Evolutionary conservation across 2,329 filamentous ascomycete genomes (phyloP), one percentile per base, ranked within the genome.

Genomic region (Fusarium fujikuroi): DNA sequence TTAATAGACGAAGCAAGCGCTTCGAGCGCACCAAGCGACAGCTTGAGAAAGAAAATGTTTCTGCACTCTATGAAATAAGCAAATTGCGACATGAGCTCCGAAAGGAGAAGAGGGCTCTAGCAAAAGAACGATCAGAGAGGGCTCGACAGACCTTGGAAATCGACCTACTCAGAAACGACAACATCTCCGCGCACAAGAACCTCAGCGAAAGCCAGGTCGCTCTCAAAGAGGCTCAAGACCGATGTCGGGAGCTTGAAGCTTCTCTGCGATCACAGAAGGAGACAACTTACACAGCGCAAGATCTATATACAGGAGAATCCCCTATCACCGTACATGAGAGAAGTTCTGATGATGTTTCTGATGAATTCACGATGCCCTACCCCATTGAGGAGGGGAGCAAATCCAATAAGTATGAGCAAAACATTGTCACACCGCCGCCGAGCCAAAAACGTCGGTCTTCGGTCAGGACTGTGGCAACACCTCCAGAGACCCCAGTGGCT

Each of bases 201-300:
- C 16, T 61, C 1, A 2, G 7, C 0, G 14, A 42, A 15, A 50
- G 5, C 0, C 15, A 9, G 5, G 2, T 5, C 3, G 28, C 25
- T n/a, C 23, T 46, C 1, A 7, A 9, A n/a, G 9, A 42, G 9
- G 11, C 12, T 3, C n/a, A n/a, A 44, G 21, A 44, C 21, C 40
- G 21, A 8, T 37, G 19, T 14, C 19, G 10, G 0, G 18, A 37
- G 5, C 57, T 57, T 7, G 32, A 56, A 1, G 11, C 23, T 28
- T n/a, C n/a, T 34, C 14, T 23, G 7, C 36, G 8, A 7, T n/a
- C 18, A 4, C 23, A 46, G 19, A 12, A 15, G 0, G 28, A 19
- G 10, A 7, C 1, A 7, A 11, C 9, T 44, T 7, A 14, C 1
- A 5, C 12, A 40, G 21, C 9, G 0, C 57, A 18, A 25, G 25